Percentiles rank a stretch among this genome's conserved stretches.
phyloP scores from a whole-genome alignment of 208 protist genomes.

The Trichomonas tenax region DNA sequence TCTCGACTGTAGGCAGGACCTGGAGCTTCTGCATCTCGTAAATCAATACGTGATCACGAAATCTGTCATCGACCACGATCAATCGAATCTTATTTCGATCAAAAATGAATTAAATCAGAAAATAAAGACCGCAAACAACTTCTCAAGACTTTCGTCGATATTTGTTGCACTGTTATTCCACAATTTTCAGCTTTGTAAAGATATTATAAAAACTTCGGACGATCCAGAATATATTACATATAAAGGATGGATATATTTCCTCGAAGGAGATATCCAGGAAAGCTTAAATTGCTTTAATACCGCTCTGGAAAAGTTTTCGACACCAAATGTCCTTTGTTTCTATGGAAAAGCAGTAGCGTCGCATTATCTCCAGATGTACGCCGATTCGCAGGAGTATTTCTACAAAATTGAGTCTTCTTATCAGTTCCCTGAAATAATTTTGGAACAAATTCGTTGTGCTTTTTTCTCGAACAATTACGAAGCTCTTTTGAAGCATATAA shows the following conservation, averaged over 20 bases:
- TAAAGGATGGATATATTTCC: neutral
- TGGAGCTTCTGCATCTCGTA: neutral
- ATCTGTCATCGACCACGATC: neutral
- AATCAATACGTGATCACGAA: neutral
- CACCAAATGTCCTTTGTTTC: neutral
- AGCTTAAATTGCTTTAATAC: neutral
- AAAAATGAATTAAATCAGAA: neutral
- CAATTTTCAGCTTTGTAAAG: neutral
- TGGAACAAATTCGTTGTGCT: neutral
- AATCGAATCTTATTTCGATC: neutral
- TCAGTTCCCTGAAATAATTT: neutral
- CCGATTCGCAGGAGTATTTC: neutral
- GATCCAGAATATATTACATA: neutral
- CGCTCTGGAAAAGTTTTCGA: neutral
- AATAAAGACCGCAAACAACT: neutral
- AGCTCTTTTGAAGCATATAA: neutral
- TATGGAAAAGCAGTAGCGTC: neutral
- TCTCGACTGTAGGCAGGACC: neutral
- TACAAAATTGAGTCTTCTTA: neutral
- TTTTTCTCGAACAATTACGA: neutral
- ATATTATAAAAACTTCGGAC: neutral
- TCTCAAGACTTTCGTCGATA: neutral
- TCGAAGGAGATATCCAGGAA: neutral
- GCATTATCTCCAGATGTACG: neutral
- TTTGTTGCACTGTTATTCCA: neutral